Evolutionary conservation across 1,284 basidiomycete genomes (phyloP), one percentile per base, ranked within the genome.

Genomic region (Ceratobasidium sp.): DNA sequence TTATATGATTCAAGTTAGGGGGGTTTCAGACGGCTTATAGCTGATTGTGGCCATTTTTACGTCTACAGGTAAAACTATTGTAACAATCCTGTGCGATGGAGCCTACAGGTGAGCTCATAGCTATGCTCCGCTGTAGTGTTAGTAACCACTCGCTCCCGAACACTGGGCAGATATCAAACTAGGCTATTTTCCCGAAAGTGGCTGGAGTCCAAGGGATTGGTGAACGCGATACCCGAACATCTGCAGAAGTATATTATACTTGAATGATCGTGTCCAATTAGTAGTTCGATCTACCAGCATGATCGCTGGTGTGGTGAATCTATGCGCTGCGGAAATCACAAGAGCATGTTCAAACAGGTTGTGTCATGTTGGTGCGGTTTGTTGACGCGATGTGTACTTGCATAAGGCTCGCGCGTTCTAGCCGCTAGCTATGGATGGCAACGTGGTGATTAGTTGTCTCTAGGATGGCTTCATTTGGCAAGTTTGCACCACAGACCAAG

Each of bases 121-220:
- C 36, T 45, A 34, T 26, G 74, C 79, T 78, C 45, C 48, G 32
- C 36, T 57, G 16, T 28, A 26, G 41, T 23, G 61, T n/a, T 28
- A 45, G 70, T 23, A 46, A 65, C 36, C 39, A 18, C 10, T 18
- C 34, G 58, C 67, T 50, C 12, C 71, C 36, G 64, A 55, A 39
- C 23, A 23, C 67, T 5, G 14, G 9, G 62, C 75, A 82, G 83
- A 73, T 99, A 99, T 80, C 97, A 99, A 83, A 95, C 92, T 73
- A 86, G 97, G 12, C 84, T 99, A 53, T 98, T 98, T 84, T 97
- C 94, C n/a, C 92, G 92, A 80, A 88, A 89, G 77, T 99, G 97
- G 97, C 83, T 99, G 71, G 84, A 92, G 80, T 85, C 87, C 61
- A 99, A 99, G 80, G 89, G 86, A 0, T 84, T 99, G 60, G 85